These are phyloP conservation scores for Penicillium antarcticum DNA, from an alignment of 495 filamentous ascomycete species.

Conservation along the genomic window DNA sequence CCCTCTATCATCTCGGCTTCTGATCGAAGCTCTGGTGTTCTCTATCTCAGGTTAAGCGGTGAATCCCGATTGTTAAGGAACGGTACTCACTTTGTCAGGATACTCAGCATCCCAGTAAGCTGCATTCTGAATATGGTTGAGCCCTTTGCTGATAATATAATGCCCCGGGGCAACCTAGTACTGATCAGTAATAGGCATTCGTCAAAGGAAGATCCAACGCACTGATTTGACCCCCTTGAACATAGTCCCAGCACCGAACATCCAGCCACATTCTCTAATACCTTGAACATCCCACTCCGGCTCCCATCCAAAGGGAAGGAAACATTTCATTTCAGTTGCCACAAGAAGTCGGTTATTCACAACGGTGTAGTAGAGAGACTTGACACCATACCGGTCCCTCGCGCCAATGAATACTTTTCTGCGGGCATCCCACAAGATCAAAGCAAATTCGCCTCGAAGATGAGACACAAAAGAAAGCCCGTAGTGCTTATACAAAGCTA, in stretches of 20 bases:
- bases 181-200: too few relatives aligned
- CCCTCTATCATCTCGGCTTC: constrained; percentile 44
- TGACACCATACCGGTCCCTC: constrained; percentile 43
- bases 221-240: constrained; percentile 36
- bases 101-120: constrained; percentile 50
- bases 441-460: constrained; percentile 50
- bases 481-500: constrained; percentile 48
- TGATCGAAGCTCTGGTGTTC: constrained; percentile 24
- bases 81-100: constrained; percentile 40
- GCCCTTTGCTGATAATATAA: constrained; percentile 20
- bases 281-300: constrained; percentile 47
- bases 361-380: constrained; percentile 41
- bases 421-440: constrained; percentile 44
- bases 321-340: constrained; percentile 44
- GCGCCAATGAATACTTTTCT: constrained; percentile 5
- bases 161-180: constrained; percentile 28
- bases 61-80: constrained; percentile 6
- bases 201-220: too few relatives aligned
- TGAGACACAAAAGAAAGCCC: constrained; percentile 42
- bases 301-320: constrained; percentile 43
- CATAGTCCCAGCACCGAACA: constrained; percentile 35
- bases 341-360: constrained; percentile 31
- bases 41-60: constrained; percentile 28
- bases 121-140: constrained; percentile 21
- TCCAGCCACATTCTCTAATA: constrained; percentile 35